Evolutionary conservation across 257 asterid species (phyloP).

Genomic region (Solanum peruvianum): DNA sequence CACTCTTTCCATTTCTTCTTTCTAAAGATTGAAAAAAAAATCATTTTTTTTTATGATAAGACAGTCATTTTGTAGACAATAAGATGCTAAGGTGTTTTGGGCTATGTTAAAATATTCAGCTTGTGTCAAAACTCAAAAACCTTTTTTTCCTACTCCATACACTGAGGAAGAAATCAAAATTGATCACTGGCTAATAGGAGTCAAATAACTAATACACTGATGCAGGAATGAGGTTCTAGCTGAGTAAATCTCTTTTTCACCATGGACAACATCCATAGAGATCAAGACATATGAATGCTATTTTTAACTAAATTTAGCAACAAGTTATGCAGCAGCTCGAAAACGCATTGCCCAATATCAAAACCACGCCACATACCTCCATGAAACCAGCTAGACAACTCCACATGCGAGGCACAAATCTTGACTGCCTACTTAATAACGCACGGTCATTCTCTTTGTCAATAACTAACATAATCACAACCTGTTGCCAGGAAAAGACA

Average conservation of each 20-base stretch:
- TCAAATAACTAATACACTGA: neutral
- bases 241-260: neutral
- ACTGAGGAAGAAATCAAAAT: neutral
- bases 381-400: conserved; percentile 97
- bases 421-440: conserved; percentile 76
- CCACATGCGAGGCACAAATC: conserved; percentile 98
- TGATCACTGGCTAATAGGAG: neutral
- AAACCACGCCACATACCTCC: conserved; percentile 40
- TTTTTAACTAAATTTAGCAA: neutral
- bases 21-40: neutral
- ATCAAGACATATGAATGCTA: neutral
- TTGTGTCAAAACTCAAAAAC: neutral
- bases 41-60: neutral
- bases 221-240: neutral
- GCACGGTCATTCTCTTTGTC: conserved; percentile 86
- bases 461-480: conserved; percentile 89
- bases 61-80: neutral
- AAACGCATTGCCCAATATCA: neutral
- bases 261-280: neutral
- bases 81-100: neutral
- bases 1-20: neutral
- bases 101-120: neutral
- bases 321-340: neutral
- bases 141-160: neutral
- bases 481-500: conserved; percentile 31